Evolutionary conservation across 129 eudicot genomes (phyloP).

Genomic region (Arctium minus): DNA sequence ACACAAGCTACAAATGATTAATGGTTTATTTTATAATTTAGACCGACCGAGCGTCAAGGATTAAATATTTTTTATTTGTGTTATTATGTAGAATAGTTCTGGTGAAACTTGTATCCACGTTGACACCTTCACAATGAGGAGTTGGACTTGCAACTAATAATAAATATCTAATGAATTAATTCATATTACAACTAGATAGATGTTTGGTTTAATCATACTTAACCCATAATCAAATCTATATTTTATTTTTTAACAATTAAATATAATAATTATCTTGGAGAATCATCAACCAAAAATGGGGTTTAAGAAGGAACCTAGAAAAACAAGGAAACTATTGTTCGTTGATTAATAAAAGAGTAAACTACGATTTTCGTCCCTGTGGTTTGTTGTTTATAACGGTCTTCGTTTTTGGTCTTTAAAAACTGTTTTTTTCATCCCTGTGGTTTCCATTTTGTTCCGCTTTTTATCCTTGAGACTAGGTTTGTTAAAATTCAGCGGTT

Average conservation of each 20-base stretch:
- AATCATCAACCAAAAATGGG: neutral
- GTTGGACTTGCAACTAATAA: neutral
- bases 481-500: too few relatives aligned
- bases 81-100: neutral
- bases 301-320: neutral
- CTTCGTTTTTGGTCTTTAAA: too few relatives aligned
- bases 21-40: neutral
- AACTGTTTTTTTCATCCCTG: too few relatives aligned
- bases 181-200: neutral
- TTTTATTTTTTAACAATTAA: neutral
- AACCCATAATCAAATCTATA: neutral
- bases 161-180: neutral
- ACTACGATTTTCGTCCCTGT: too few relatives aligned
- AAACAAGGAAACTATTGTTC: neutral
- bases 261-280: neutral
- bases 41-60: neutral
- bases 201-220: neutral
- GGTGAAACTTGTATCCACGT: conserved; percentile 12
- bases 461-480: too few relatives aligned
- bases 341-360: too few relatives aligned
- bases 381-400: too few relatives aligned
- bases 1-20: neutral
- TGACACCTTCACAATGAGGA: neutral
- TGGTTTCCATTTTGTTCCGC: too few relatives aligned
- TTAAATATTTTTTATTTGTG: neutral